Conservation (phyloP, 2,329 filamentous ascomycete species). For the Neofusicoccum sp. region DNA sequence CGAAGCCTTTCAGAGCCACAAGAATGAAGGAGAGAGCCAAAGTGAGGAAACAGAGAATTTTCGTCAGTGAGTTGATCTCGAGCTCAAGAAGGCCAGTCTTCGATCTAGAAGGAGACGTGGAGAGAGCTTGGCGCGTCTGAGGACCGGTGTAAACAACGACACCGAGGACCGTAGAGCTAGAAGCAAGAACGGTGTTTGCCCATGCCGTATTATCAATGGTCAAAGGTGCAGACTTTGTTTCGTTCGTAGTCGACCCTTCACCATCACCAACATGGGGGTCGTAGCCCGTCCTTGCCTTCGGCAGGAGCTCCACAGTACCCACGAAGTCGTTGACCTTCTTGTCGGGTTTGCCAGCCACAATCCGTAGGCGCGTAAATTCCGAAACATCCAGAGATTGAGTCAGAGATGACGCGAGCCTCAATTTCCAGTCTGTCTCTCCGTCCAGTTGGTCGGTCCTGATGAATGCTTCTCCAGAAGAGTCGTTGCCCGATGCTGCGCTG, state of each 20-base stretch:
- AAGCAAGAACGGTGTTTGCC: conserved; percentile 96
- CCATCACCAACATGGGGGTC: conserved; percentile 35
- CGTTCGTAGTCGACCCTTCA: conserved; percentile 21
- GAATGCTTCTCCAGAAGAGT: conserved; percentile 74
- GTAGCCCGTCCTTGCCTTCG: conserved; percentile 51
- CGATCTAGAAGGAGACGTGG: conserved; percentile 85
- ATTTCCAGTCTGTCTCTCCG: conserved; percentile 98
- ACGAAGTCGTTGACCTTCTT: conserved; percentile 93
- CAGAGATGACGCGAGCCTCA: conserved; percentile 80
- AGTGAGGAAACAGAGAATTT: conserved; percentile 89
- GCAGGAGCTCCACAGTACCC: conserved; percentile 77
- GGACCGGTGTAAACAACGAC: conserved; percentile 93
- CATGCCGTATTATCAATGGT: conserved; percentile 97
- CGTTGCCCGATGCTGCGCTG: conserved; percentile 22
- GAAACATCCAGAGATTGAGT: conserved; percentile 74
- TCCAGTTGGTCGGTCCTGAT: conserved; percentile 97
- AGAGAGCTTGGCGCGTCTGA: conserved; percentile 89
- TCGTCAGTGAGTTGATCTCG: conserved; percentile 95
- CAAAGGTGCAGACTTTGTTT: conserved; percentile 64
- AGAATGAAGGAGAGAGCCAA: conserved; percentile 81
- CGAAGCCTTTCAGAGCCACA: conserved; percentile 82
- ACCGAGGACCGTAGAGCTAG: conserved; percentile 82
- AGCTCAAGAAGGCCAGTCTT: conserved; percentile 92
- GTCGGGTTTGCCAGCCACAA: conserved; percentile 87
- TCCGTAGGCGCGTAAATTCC: conserved; percentile 64